Conservation (phyloP, 257 asterid species). For the Forsythia viridissima region DNA sequence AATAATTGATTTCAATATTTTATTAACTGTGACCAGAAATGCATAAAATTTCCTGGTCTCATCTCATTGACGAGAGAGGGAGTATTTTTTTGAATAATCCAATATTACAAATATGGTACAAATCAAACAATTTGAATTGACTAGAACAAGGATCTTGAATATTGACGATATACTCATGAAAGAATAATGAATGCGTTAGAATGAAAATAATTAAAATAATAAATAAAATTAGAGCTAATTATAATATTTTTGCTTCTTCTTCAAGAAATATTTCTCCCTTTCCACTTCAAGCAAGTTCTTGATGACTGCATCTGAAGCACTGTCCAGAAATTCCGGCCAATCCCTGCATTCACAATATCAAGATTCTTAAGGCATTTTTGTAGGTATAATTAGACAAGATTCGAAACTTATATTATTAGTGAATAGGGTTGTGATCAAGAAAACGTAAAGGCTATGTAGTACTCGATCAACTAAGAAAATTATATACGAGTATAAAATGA, state of each 20-base stretch:
- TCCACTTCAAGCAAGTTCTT: slow-evolving; percentile 73
- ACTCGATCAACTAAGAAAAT: not conserved
- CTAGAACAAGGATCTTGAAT: not conserved
- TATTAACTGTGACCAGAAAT: not conserved
- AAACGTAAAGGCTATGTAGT: not conserved
- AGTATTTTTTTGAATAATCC: not conserved
- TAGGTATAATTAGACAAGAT: not conserved
- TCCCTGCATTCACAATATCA: slow-evolving; percentile 43
- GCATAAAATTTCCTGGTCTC: not conserved
- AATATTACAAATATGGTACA: not conserved
- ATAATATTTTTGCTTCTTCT: not conserved
- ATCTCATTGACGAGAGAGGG: not conserved
- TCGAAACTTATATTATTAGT: not conserved
- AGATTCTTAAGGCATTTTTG: not conserved
- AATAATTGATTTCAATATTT: not conserved
- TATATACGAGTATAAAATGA: not conserved
- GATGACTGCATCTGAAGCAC: slow-evolving; percentile 70
- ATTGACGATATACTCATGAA: not conserved
- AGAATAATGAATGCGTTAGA: not conserved
- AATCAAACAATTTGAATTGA: not conserved
- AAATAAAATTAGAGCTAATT: not conserved
- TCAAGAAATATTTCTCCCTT: slow-evolving; percentile 27
- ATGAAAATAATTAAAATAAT: not conserved
- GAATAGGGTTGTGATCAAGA: not conserved
- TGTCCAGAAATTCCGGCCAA: slow-evolving; percentile 70